A percentile compares a stretch with the other conserved stretches of the same genome.
These are phyloP conservation scores for Skeletonema costatum DNA, from an alignment of 108 stramenopile species.

Conservation along the genomic window DNA sequence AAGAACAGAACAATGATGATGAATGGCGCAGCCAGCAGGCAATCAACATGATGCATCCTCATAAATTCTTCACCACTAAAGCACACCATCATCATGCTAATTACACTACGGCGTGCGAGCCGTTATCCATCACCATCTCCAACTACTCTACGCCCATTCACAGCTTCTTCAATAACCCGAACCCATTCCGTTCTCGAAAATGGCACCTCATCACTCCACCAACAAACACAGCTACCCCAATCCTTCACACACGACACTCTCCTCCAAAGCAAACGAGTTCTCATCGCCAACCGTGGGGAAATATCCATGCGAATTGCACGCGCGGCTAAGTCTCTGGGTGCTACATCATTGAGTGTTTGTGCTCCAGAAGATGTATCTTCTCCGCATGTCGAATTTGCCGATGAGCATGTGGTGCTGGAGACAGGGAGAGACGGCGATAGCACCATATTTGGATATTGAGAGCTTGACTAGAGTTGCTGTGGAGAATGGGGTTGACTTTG, in stretches of 20 bases:
- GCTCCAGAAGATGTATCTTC: constrained; percentile 79
- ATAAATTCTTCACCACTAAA: too few species aligned
- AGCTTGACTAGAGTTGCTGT: constrained; percentile 55
- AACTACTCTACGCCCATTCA: too few species aligned
- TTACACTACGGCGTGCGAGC: too few species aligned
- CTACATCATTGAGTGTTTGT: constrained; percentile 86
- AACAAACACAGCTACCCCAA: constrained; percentile 13
- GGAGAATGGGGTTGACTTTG: constrained; percentile 66
- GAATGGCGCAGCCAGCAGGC: too few species aligned
- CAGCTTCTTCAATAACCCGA: too few species aligned
- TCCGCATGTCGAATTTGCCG: constrained; percentile 72
- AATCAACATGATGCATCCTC: too few species aligned
- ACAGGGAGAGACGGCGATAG: constrained; percentile 51
- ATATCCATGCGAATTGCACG: constrained; percentile 90
- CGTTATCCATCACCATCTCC: too few species aligned
- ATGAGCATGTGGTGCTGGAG: constrained; percentile 59
- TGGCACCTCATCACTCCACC: too few species aligned
- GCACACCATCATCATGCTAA: too few species aligned
- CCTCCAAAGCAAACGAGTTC: constrained; percentile 60
- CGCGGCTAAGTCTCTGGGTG: constrained; percentile 77
- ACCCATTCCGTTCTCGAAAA: too few species aligned
- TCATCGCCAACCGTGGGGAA: constrained; percentile 97
- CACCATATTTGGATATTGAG: constrained; percentile 55
- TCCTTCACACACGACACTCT: constrained; percentile 34
- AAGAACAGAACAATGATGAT: too few species aligned